A percentile compares a stretch with the other conserved stretches of the same genome.
These are phyloP conservation scores for Mesotaenium endlicherianum DNA, from an alignment of 139 green algal genomes.

Conservation along the genomic window DNA sequence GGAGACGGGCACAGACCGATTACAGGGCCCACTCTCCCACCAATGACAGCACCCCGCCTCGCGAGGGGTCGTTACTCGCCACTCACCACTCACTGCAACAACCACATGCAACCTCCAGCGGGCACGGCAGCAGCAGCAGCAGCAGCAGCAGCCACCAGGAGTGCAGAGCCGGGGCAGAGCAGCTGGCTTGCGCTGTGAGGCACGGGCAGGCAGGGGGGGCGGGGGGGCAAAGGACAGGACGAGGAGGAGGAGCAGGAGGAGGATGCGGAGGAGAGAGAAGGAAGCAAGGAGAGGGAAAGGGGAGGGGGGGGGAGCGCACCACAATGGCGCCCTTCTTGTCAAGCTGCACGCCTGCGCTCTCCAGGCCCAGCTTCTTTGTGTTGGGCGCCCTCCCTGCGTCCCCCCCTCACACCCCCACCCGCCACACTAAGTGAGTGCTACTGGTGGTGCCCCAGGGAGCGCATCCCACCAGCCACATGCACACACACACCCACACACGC, in stretches of 20 bases:
- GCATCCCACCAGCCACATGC: too few relatives aligned
- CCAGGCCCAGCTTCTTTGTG: conserved; percentile 46
- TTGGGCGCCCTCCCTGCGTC: conserved; percentile 71
- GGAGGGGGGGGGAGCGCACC: conserved; percentile 20
- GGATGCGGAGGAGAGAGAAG: background rate
- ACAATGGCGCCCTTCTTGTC: conserved; percentile 62
- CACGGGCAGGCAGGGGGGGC: background rate
- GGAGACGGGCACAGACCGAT: too few relatives aligned
- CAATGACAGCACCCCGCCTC: too few relatives aligned
- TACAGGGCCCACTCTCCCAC: too few relatives aligned
- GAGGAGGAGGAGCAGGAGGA: background rate
- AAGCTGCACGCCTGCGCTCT: conserved; percentile 50
- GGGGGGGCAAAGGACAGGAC: background rate
- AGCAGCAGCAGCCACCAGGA: background rate
- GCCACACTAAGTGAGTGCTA: too few relatives aligned
- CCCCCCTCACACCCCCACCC: background rate
- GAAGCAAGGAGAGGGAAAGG: conserved; percentile 10
- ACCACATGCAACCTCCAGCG: too few relatives aligned
- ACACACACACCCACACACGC: too few relatives aligned
- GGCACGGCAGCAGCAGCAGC: background rate
- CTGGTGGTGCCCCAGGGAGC: background rate
- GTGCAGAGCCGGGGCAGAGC: background rate
- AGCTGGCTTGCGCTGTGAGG: background rate
- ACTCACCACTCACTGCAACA: too few relatives aligned
- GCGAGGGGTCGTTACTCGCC: too few relatives aligned